Evolutionary conservation across 129 eudicot species (phyloP).

Genomic region (Flaveria sonorensis): DNA sequence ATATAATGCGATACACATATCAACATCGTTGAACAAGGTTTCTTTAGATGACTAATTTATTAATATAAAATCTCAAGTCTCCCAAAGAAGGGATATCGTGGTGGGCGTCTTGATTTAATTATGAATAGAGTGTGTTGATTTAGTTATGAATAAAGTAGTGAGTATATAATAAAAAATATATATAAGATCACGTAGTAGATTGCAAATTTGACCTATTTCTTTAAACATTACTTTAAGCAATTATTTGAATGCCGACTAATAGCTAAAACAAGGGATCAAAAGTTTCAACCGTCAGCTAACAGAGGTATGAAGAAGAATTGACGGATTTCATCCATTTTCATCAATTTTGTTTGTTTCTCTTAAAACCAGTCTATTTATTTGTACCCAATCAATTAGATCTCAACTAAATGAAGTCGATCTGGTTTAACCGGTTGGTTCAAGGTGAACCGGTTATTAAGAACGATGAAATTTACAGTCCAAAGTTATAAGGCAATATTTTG

Average conservation of each 20-base stretch:
- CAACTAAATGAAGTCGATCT: background rate
- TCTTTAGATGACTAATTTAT: too few species aligned
- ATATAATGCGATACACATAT: too few species aligned
- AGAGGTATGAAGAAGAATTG: background rate
- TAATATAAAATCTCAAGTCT: too few species aligned
- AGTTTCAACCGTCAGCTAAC: background rate
- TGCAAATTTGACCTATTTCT: background rate
- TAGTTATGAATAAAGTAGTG: too few species aligned
- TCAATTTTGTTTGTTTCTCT: background rate
- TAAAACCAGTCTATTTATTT: background rate
- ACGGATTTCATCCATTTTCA: background rate
- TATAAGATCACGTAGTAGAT: too few species aligned
- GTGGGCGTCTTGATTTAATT: too few species aligned
- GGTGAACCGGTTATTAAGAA: background rate
- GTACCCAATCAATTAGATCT: background rate
- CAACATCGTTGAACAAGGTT: too few species aligned
- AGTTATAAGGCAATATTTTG: slow-evolving; percentile 4
- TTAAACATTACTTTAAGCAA: background rate
- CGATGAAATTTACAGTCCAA: slow-evolving; percentile 7
- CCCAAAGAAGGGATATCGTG: too few species aligned
- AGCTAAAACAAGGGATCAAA: background rate
- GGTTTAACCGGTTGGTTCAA: background rate
- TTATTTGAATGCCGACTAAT: background rate
- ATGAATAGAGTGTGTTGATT: too few species aligned
- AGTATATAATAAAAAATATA: too few species aligned